Conservation (phyloP, 2,329 filamentous ascomycete genomes). For the Penicillium sp. region DNA sequence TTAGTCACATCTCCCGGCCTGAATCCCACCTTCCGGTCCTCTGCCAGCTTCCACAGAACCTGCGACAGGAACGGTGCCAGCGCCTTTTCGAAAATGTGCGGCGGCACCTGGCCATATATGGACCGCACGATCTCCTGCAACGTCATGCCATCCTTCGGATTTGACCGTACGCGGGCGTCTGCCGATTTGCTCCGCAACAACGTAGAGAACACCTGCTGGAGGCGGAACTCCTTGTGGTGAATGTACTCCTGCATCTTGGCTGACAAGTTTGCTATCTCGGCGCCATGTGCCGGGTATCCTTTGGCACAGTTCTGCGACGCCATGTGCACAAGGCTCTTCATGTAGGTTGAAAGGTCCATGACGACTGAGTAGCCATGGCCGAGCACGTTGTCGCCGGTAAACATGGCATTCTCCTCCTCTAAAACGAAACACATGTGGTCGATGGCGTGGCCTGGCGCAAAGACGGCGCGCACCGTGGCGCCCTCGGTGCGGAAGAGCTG, state of each 20-base stretch:
- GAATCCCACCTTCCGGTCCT: slow-evolving; percentile 50
- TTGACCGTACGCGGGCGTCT: slow-evolving; percentile 33
- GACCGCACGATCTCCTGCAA: slow-evolving; percentile 45
- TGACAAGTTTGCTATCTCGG: slow-evolving; percentile 41
- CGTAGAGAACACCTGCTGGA: not conserved
- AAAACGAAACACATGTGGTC: slow-evolving; percentile 79
- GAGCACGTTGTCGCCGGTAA: slow-evolving; percentile 80
- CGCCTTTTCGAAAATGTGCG: slow-evolving; percentile 41
- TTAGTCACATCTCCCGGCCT: slow-evolving; percentile 39
- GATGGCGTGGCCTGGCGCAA: slow-evolving; percentile 70
- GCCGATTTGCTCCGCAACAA: not conserved
- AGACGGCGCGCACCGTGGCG: slow-evolving; percentile 45
- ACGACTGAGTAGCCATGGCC: slow-evolving; percentile 58
- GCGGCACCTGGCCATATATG: slow-evolving; percentile 45
- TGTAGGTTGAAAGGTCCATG: slow-evolving; percentile 45
- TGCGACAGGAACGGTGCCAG: slow-evolving; percentile 51
- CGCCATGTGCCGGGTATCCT: slow-evolving; percentile 55
- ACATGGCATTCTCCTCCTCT: slow-evolving; percentile 74
- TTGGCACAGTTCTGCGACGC: slow-evolving; percentile 36
- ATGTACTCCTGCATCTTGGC: slow-evolving; percentile 47
- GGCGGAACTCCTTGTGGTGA: slow-evolving; percentile 39
- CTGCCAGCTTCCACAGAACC: slow-evolving; percentile 50
- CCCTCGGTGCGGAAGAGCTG: slow-evolving; percentile 46
- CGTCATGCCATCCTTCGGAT: not conserved
- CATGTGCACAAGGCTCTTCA: slow-evolving; percentile 44